Conservation (phyloP, 2,329 filamentous ascomycete species). For the Penicillium sp. region DNA sequence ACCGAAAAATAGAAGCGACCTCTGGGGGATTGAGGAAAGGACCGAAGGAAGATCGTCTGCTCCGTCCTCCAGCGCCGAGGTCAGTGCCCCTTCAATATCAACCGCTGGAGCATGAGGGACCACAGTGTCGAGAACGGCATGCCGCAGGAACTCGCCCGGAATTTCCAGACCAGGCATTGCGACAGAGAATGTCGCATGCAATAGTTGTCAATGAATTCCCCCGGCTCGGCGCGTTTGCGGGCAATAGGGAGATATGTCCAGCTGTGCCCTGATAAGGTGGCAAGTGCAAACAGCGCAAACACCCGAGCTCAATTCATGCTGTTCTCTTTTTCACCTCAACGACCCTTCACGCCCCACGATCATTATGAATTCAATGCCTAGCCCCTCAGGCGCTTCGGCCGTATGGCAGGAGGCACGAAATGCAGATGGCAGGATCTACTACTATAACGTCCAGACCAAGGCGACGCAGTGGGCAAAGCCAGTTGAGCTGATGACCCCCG, state of each 20-base stretch:
- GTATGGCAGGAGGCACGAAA: slow-evolving; percentile 82
- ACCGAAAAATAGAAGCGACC: slow-evolving; percentile 57
- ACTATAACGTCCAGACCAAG: slow-evolving; percentile 84
- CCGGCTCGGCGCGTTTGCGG: slow-evolving; percentile 1
- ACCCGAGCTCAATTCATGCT: slow-evolving; percentile 25
- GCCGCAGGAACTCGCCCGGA: slow-evolving; percentile 43
- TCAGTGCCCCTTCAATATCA: slow-evolving; percentile 44
- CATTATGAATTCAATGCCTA: slow-evolving; percentile 58
- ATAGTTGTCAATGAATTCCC: slow-evolving; percentile 11
- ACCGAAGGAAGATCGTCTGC: slow-evolving; percentile 48
- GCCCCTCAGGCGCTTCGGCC: slow-evolving; percentile 53
- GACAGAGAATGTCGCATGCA: slow-evolving; percentile 28
- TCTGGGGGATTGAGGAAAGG: slow-evolving; percentile 52
- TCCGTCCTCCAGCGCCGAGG: slow-evolving; percentile 47
- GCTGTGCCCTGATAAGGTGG: slow-evolving; percentile 8
- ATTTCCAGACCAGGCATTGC: slow-evolving; percentile 39
- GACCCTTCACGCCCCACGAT: neutral
- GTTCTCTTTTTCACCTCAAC: slow-evolving; percentile 25
- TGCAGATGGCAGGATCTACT: slow-evolving; percentile 82
- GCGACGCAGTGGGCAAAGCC: slow-evolving; percentile 94
- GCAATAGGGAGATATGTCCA: slow-evolving; percentile 15
- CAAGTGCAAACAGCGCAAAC: slow-evolving; percentile 29
- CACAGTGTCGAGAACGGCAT: slow-evolving; percentile 47
- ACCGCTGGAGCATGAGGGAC: slow-evolving; percentile 45
- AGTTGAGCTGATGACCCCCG: slow-evolving; percentile 78